Evolutionary conservation across 2,329 filamentous ascomycete genomes (phyloP).

Genomic region (Plectosphaerella plurivora): DNA sequence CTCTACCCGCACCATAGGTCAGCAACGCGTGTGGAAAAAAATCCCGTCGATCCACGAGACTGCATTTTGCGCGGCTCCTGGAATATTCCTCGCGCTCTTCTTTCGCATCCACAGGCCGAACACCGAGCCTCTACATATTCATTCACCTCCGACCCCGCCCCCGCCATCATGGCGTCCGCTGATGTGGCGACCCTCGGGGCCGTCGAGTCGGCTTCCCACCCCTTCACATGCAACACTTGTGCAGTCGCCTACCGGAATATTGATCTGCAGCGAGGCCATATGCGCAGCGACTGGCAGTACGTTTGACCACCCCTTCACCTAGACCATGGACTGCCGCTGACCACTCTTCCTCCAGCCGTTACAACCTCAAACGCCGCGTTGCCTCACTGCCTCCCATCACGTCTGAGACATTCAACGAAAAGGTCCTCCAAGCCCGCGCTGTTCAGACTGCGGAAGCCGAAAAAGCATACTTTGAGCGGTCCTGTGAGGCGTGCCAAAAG

Average conservation of each 20-base stretch:
- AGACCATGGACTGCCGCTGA: not conserved
- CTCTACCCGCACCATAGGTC: conserved; percentile 2
- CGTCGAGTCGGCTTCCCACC: conserved; percentile 55
- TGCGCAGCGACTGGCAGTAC: conserved; percentile 99
- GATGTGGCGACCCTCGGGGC: conserved; percentile 16
- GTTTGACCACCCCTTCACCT: conserved; percentile 30
- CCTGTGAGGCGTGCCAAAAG: conserved; percentile 79
- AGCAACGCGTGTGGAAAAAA: no score
- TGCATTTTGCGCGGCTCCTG: no score
- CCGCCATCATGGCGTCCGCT: conserved; percentile 39
- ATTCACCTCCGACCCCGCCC: not conserved
- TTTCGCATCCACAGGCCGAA: no score
- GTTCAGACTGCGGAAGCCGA: conserved; percentile 78
- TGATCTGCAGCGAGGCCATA: conserved; percentile 89
- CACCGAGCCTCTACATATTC: no score
- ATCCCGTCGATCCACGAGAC: no score
- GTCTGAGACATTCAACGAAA: conserved; percentile 91
- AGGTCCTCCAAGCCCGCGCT: conserved; percentile 87
- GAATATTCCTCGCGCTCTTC: no score
- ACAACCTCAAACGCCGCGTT: conserved; percentile 93
- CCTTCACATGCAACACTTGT: conserved; percentile 97
- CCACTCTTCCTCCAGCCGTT: conserved; percentile 55
- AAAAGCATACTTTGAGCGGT: conserved; percentile 82
- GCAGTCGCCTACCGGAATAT: conserved; percentile 94
- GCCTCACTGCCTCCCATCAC: conserved; percentile 86